Base-by-base conservation (phyloP, 768 basidiomycete species). In the Naganishia vishniacii region DNA sequence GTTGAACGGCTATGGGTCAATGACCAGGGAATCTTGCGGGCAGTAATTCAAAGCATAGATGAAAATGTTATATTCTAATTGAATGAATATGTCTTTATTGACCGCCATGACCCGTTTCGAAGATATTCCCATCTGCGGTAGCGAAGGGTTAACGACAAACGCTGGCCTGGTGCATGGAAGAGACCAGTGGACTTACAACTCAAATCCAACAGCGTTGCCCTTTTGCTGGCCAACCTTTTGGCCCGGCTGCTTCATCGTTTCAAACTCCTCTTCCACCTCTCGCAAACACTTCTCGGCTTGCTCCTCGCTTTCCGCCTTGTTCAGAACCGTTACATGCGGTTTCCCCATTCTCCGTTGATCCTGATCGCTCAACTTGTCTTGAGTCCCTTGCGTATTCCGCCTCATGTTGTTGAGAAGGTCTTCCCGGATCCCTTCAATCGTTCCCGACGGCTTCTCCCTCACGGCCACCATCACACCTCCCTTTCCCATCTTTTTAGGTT, bases 321-420 rank as follows among this genome's bases (percentile, higher is more conserved):
- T 73, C 34, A 73, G 42, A 11, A 73, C 53, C 11, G 72, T 73
- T 4, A 73, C 70, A 61, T 73, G 72, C 5, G 70, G 69, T 29
- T 61, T 68, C 9, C 59, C 65, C 49, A 73, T 45, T 18, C 48
- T 48, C 48, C 65, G 64, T 32, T 66, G 37, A 64, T 73, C 72
- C 47, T 73, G 72, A 48, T 73, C 68, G 6, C 68, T 70, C 61
- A 69, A 63, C 29, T 59, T 51, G 28, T 73, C 72, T 41, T 65
- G 25, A 4, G 65, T 68, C 13, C 45, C 51, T 28, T 64, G 63
- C 2, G 66, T 65, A 7, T 51, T 61, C 45, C 56, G 64, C 62
- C 67, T 71, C 51, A 73, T 62, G 18, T 46, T 37, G 15, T 34
- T 15, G 8, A 71, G 40, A 0, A 71, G 48, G 6, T 68, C 61